Evolutionary conservation across 2,329 filamentous ascomycete genomes (phyloP).

Genomic region (Achaetomium macrosporum): DNA sequence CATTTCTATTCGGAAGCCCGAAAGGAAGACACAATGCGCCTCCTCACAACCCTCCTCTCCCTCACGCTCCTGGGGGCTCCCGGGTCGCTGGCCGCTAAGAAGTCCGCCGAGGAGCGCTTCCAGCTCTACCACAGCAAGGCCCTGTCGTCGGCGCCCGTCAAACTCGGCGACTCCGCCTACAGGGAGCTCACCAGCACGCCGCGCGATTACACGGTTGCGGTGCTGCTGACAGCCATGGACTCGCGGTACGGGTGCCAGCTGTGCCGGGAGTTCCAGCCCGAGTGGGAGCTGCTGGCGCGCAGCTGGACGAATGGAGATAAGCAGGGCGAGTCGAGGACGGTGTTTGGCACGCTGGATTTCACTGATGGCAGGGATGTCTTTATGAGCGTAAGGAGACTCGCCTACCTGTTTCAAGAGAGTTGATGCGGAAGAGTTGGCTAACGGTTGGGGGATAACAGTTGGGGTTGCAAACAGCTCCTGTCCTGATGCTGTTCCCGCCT

Average conservation of each 20-base stretch:
- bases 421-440: constrained; percentile 9
- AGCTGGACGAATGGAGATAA: constrained; percentile 87
- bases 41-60: constrained; percentile 54
- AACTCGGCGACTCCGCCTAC: constrained; percentile 73
- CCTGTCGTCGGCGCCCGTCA: constrained; percentile 60
- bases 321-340: constrained; percentile 61
- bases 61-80: constrained; percentile 48
- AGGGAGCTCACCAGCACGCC: constrained; percentile 67
- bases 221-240: constrained; percentile 84
- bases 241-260: constrained; percentile 76
- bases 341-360: constrained; percentile 88
- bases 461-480: constrained; percentile 87
- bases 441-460: constrained; percentile 49
- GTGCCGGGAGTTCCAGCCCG: constrained; percentile 86
- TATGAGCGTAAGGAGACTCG: constrained; percentile 61
- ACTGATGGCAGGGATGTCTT: constrained; percentile 76
- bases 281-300: constrained; percentile 81
- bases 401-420: neutral
- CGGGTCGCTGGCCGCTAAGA: constrained; percentile 51
- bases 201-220: constrained; percentile 74
- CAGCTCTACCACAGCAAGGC: constrained; percentile 63
- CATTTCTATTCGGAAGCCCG: neutral
- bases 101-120: constrained; percentile 57
- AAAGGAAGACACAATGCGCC: constrained; percentile 54
- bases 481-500: constrained; percentile 81